Evolutionary conservation across 257 asterid genomes (phyloP).

Genomic region (Fraxinus excelsior): DNA sequence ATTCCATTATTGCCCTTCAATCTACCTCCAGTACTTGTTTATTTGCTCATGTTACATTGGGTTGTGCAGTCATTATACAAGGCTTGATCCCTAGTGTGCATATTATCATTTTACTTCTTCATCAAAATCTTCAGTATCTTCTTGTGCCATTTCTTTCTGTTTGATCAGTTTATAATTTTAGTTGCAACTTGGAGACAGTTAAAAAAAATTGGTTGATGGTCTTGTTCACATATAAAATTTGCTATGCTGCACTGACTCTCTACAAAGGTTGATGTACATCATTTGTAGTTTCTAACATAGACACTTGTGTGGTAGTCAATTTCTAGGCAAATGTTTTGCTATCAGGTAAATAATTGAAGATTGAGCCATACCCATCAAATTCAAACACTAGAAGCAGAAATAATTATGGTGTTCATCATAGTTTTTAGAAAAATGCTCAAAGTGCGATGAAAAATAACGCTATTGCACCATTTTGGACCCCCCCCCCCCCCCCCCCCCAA

Average conservation of each 20-base stretch:
- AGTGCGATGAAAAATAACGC: too few species aligned
- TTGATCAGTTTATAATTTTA: slow-evolving; percentile 9
- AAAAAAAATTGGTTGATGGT: slow-evolving; percentile 2
- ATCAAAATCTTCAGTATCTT: background rate
- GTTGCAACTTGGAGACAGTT: background rate
- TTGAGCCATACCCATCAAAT: background rate
- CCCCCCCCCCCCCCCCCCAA: too few species aligned
- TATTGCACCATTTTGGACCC: too few species aligned
- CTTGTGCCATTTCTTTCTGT: background rate
- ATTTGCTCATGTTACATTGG: background rate
- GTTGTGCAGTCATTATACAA: background rate
- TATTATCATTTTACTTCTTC: background rate
- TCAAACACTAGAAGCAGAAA: too few species aligned
- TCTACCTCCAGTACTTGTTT: too few species aligned
- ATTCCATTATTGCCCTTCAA: too few species aligned
- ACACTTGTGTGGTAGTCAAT: background rate
- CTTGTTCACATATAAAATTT: background rate
- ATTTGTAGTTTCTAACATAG: background rate
- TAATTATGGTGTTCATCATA: too few species aligned
- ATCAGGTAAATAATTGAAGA: background rate
- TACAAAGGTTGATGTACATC: background rate
- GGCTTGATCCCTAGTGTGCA: background rate
- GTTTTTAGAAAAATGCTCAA: too few species aligned
- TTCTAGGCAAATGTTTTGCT: background rate
- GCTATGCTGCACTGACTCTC: background rate